A percentile compares a stretch with the other conserved stretches of the same genome.
Evolutionary conservation across 1,284 basidiomycete genomes (phyloP).

Genomic region (Rhodotorula sp.): DNA sequence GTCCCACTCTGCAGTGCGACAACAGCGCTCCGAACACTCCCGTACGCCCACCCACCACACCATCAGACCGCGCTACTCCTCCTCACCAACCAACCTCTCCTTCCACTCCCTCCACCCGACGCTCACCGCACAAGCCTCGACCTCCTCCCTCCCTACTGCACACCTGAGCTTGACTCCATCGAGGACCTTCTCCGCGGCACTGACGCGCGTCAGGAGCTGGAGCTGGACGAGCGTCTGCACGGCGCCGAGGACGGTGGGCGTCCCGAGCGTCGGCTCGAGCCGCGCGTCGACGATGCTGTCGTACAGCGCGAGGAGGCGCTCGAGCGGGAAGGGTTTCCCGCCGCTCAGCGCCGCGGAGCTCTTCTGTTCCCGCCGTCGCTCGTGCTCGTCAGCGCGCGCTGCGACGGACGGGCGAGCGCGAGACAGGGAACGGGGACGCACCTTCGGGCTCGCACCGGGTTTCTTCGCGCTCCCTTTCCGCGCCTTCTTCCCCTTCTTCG

Average conservation of each 20-base stretch:
- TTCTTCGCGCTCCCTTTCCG: background rate
- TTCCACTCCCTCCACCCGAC: conserved; percentile 36
- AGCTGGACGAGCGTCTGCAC: conserved; percentile 36
- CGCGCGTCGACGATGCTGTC: conserved; percentile 31
- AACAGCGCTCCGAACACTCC: no score
- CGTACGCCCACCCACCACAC: no score
- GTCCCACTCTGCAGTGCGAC: no score
- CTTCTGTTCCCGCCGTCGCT: conserved; percentile 7
- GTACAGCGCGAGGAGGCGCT: conserved; percentile 40
- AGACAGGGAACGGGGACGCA: background rate
- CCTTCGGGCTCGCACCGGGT: conserved; percentile 20
- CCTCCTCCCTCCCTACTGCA: conserved; percentile 26
- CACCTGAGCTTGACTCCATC: conserved; percentile 41
- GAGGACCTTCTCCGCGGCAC: conserved; percentile 20
- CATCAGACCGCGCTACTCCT: background rate
- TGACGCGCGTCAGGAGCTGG: conserved; percentile 29
- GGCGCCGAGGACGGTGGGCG: conserved; percentile 17
- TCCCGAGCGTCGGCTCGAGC: conserved; percentile 17
- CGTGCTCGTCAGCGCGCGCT: no score
- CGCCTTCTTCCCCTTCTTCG: conserved; percentile 33
- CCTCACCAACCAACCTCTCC: conserved; percentile 23
- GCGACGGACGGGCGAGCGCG: background rate
- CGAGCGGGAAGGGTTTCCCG: conserved; percentile 38
- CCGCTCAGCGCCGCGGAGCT: conserved; percentile 25
- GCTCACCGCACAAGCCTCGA: conserved; percentile 31